Base-by-base conservation (phyloP, 768 basidiomycete species). In the Fistulinella prunicolor region DNA sequence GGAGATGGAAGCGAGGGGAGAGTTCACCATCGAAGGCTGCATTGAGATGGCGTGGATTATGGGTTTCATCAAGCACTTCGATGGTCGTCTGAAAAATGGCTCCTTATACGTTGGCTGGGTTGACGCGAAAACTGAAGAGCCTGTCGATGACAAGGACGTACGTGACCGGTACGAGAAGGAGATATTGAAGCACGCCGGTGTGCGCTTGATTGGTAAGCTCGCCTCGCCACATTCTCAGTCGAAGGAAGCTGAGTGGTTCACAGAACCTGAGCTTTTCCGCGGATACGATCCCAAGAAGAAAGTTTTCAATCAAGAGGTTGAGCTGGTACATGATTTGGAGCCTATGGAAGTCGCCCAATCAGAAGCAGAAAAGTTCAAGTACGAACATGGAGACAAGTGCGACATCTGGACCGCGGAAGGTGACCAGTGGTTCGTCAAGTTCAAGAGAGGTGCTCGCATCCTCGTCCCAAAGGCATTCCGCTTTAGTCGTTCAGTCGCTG, bases 41-140 rank as follows among this genome's bases (percentile, higher is more conserved):
- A 96, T 99, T 61, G 96, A 99, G 73, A 95, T 99, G 89, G 94
- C 95, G 3, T 99, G 95, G 94, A 85, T 98, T 70, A 98, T 94
- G 91, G 95, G 96, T 35, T 83, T 81, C 72, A 96, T 98, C 80
- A 96, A 94, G 69, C 94, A 99, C 75, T 95, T 97, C 69, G 91
- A 99, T 57, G 96, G 96, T 16, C 93, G 93, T 49, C 79, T 98
- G 57, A 94, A 95, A 73, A 83, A 89, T 57, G 93, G 92, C 37
- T 81, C 89, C 26, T 77, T 95, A 26, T 88, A 97, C 62, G 95
- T 99, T 57, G 96, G 96, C 28, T 99, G 96, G 96, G 94, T 97
- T 41, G 95, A 98, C 62, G 83, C 85, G 63, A 95, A 96, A 77
- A 82, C 87, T 13, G 80, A 75, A 37, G 94, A 98, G 54, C 93